Conservation (phyloP, 2,329 filamentous ascomycete species). For the Gnomoniopsis smithogilvyi region DNA sequence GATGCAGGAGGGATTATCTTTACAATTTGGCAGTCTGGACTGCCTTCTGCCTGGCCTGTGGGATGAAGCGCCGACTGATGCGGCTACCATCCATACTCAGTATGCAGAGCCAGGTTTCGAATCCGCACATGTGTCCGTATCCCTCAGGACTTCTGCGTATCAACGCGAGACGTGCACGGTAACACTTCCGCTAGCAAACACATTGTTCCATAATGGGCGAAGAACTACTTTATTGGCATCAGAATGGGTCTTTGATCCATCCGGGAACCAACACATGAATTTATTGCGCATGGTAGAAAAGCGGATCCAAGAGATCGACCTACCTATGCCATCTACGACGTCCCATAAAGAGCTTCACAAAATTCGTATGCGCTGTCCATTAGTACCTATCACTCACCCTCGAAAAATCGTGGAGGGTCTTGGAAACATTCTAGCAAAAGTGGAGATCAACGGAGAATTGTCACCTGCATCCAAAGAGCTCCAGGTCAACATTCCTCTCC, state of each 20-base stretch:
- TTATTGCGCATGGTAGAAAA: constrained; percentile 5
- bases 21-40: constrained; percentile 42
- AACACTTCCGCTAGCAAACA: constrained; percentile 70
- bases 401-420: constrained; percentile 63
- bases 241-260: constrained; percentile 6
- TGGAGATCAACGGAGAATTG: constrained; percentile 46
- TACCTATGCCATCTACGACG: neutral
- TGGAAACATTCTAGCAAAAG: constrained; percentile 73
- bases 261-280: neutral
- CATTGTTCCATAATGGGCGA: constrained; percentile 63
- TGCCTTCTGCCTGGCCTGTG: constrained; percentile 45
- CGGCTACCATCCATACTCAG: neutral
- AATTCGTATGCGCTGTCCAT: constrained; percentile 29
- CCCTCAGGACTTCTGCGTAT: constrained; percentile 28
- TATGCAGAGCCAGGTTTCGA: constrained; percentile 29
- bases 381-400: constrained; percentile 62
- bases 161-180: constrained; percentile 29
- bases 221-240: constrained; percentile 19
- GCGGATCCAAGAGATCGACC: constrained; percentile 2
- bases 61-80: constrained; percentile 21
- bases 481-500: constrained; percentile 59
- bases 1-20: constrained; percentile 44
- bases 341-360: neutral
- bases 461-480: constrained; percentile 69
- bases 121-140: constrained; percentile 40